A percentile compares a stretch with the other conserved stretches of the same genome.
Evolutionary conservation across 768 basidiomycete genomes (phyloP).

Genomic region (Collybiopsis luxurians): DNA sequence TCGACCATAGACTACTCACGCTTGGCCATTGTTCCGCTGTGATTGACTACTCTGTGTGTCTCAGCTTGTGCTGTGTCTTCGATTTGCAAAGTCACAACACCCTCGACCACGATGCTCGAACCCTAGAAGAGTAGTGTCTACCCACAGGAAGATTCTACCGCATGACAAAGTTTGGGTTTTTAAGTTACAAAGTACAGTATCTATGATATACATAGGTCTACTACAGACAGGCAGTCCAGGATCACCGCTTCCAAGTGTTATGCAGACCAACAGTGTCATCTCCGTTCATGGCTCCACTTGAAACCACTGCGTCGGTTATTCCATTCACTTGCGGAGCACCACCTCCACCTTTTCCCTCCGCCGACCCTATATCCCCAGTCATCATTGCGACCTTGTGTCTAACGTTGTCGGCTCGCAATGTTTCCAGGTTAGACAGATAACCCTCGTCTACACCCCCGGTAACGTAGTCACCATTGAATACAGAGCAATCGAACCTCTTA

Average conservation of each 20-base stretch:
- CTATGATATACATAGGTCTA: too few species aligned
- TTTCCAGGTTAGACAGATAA: slow-evolving; percentile 77
- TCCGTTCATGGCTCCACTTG: slow-evolving; percentile 52
- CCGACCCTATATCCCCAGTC: slow-evolving; percentile 25
- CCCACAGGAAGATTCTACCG: too few species aligned
- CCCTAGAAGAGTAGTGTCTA: too few species aligned
- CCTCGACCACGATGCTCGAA: too few species aligned
- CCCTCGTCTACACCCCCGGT: slow-evolving; percentile 87
- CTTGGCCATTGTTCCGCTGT: too few species aligned
- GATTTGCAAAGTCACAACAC: too few species aligned
- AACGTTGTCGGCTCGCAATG: slow-evolving; percentile 76
- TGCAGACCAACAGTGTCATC: slow-evolving; percentile 81
- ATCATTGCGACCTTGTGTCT: slow-evolving; percentile 46
- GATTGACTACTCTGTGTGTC: too few species aligned
- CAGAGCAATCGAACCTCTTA: slow-evolving; percentile 88
- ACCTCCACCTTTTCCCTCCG: slow-evolving; percentile 34
- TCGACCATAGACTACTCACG: too few species aligned
- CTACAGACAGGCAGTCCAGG: neutral
- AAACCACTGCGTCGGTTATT: slow-evolving; percentile 18
- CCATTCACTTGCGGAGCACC: slow-evolving; percentile 20
- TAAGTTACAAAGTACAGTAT: too few species aligned
- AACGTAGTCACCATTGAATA: slow-evolving; percentile 96
- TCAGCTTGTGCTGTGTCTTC: too few species aligned
- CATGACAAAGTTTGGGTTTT: too few species aligned
- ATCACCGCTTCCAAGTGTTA: slow-evolving; percentile 55